Percentiles rank a stretch among this genome's conserved stretches.
These are phyloP conservation scores for Suhomyces coccinellae DNA, from an alignment of 1,139 yeast species.

Conservation along the genomic window DNA sequence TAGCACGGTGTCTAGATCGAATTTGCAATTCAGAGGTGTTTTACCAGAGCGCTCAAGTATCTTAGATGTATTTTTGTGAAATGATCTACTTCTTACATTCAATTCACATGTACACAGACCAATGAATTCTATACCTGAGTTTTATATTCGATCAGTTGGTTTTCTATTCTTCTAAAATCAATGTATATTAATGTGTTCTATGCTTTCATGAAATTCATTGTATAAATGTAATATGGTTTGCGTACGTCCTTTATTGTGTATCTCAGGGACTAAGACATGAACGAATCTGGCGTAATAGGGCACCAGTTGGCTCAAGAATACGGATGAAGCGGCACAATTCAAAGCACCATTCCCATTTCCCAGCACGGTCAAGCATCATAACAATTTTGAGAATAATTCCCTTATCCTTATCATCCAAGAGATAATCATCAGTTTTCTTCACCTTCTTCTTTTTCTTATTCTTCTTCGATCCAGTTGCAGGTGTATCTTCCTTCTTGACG, in stretches of 20 bases:
- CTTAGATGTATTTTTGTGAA: too few relatives aligned
- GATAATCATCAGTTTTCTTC: conserved; percentile 1
- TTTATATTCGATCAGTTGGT: too few relatives aligned
- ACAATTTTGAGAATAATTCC: conserved; percentile 37
- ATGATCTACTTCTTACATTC: too few relatives aligned
- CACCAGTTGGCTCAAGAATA: conserved; percentile 42
- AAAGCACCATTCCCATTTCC: conserved; percentile 48
- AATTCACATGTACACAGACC: too few relatives aligned
- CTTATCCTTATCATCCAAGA: conserved; percentile 32
- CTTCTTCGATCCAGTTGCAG: conserved; percentile 8
- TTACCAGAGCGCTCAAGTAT: too few relatives aligned
- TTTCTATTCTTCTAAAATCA: too few relatives aligned
- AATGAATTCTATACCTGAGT: too few relatives aligned
- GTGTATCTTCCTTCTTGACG: conserved; percentile 33
- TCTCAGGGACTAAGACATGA: background rate
- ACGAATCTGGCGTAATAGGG: conserved; percentile 21
- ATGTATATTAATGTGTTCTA: too few relatives aligned
- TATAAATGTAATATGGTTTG: too few relatives aligned
- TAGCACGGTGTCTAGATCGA: too few relatives aligned
- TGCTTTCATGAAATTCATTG: too few relatives aligned
- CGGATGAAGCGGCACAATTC: conserved; percentile 49
- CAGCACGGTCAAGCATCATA: conserved; percentile 31
- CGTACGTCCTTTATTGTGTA: background rate
- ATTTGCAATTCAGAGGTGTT: too few relatives aligned
- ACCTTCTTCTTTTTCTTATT: conserved; percentile 3